Percentiles rank a stretch among this genome's conserved stretches.
phyloP scores from a whole-genome alignment of 805 yeast genomes.

The Saitoella complicata region DNA sequence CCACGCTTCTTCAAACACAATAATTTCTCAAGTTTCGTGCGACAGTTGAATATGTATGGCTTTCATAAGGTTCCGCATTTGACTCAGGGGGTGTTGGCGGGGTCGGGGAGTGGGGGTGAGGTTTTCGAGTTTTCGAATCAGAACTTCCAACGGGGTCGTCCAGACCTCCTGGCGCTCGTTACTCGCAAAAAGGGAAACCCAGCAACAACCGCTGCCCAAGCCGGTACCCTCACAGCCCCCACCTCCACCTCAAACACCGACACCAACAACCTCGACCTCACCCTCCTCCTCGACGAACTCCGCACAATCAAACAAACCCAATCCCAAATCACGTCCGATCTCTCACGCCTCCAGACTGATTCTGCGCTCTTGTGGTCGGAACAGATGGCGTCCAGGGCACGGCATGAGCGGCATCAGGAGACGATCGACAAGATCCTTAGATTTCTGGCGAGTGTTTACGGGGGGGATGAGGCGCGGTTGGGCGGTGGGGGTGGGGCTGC shows the following conservation, averaged over 20 bases:
- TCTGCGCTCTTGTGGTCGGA: conserved; percentile 88
- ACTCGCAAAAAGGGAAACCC: conserved; percentile 47
- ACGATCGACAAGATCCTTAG: conserved; percentile 76
- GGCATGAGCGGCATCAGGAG: conserved; percentile 71
- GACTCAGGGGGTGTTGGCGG: conserved; percentile 38
- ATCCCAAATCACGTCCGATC: conserved; percentile 64
- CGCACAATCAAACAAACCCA: conserved; percentile 68
- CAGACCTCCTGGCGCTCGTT: conserved; percentile 71
- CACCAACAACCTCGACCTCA: conserved; percentile 31
- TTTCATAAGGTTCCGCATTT: conserved; percentile 98
- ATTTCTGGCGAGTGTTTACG: conserved; percentile 71
- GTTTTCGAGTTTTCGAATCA: conserved; percentile 81
- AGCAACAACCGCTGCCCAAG: conserved; percentile 30
- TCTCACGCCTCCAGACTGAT: conserved; percentile 67
- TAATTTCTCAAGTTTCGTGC: conserved; percentile 87
- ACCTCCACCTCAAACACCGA: conserved; percentile 26
- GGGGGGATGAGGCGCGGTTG: conserved; percentile 16
- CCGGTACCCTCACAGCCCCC: conserved; percentile 29
- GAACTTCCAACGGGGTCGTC: conserved; percentile 56
- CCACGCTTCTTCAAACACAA: conserved; percentile 92
- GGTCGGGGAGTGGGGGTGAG: conserved; percentile 39
- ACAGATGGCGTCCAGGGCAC: conserved; percentile 63
- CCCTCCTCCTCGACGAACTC: conserved; percentile 47
- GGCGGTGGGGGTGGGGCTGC: too few species aligned
- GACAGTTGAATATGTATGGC: conserved; percentile 96